Evolutionary conservation across 2,329 filamentous ascomycete species (phyloP), one percentile per base, ranked within the genome.

Genomic region (Cadophora sp.): DNA sequence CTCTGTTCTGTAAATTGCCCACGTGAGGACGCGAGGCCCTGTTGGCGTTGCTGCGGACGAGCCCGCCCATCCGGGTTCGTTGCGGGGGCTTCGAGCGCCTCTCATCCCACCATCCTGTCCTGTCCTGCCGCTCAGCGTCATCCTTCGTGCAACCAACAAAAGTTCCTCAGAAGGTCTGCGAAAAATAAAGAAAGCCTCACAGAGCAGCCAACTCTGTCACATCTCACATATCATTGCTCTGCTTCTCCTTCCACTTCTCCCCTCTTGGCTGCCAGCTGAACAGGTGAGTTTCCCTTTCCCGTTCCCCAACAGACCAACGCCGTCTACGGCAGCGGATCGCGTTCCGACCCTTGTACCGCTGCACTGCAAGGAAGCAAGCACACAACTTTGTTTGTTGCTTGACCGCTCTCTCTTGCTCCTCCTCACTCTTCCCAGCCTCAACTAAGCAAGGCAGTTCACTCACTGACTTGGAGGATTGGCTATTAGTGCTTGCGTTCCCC

Each of bases 361-460:
- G 20, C 22, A 9, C 18, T 43, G 36, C 36, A 8, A 45, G 14
- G 27, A 30, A 4, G 22, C 55, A 59, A 41, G 36, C 41, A 45
- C 36, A 24, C n/a, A 24, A n/a, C 14, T 58, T 43, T 43, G 55
- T 43, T 58, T 41, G 56, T n/a, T 59, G 13, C 56, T 59, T 59
- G 56, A 59, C 56, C 56, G 39, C 56, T 45, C 16, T n/a, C 36
- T n/a, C 36, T 30, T 43, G 13, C 1, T 39, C 53, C 36, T 20
- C 18, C 36, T 30, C 27, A 13, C 1, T 39, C 53, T 39, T 20
- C 18, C n/a, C 33, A 14, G 11, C 53, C n/a, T 45, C n/a, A 18
- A 22, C 7, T 30, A 20, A 16, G 20, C 13, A 14, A 13, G 11
- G n/a, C 53, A 39, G 22, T 30, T 22, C n/a, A 22, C 53, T 56